Conservation (phyloP, 148 eudicot genomes). For the Camellia lanceoleosa region DNA sequence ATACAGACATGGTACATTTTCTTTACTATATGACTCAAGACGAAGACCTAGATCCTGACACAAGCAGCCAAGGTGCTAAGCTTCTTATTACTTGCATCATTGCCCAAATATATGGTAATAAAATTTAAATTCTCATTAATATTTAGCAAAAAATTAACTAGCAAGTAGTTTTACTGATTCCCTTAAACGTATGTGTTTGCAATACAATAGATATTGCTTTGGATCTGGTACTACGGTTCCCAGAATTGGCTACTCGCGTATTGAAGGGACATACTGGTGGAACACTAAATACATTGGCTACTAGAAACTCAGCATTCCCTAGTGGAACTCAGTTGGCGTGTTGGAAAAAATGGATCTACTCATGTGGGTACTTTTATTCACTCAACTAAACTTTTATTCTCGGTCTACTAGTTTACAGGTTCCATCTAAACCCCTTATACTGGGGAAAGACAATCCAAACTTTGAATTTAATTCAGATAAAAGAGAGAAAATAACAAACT, state of each 20-base stretch:
- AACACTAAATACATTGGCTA: too few relatives aligned
- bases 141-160: too few relatives aligned
- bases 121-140: neutral
- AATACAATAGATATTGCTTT: too few relatives aligned
- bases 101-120: conserved; percentile 13
- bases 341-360: conserved; percentile 17
- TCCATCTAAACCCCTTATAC: too few relatives aligned
- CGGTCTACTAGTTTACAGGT: too few relatives aligned
- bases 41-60: conserved; percentile 9
- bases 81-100: conserved; percentile 1
- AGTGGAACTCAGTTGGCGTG: neutral
- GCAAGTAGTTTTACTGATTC: too few relatives aligned
- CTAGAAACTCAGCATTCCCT: neutral
- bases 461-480: too few relatives aligned
- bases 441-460: too few relatives aligned
- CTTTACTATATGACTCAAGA: conserved; percentile 8
- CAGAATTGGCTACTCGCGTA: too few relatives aligned
- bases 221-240: neutral
- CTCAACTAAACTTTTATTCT: neutral
- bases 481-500: too few relatives aligned
- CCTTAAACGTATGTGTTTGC: too few relatives aligned
- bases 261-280: too few relatives aligned
- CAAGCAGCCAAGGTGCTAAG: conserved; percentile 1
- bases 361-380: conserved; percentile 4
- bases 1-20: conserved; percentile 4